phyloP scores from a whole-genome alignment of 768 basidiomycete species.

The Rhizopogon vulgaris region DNA sequence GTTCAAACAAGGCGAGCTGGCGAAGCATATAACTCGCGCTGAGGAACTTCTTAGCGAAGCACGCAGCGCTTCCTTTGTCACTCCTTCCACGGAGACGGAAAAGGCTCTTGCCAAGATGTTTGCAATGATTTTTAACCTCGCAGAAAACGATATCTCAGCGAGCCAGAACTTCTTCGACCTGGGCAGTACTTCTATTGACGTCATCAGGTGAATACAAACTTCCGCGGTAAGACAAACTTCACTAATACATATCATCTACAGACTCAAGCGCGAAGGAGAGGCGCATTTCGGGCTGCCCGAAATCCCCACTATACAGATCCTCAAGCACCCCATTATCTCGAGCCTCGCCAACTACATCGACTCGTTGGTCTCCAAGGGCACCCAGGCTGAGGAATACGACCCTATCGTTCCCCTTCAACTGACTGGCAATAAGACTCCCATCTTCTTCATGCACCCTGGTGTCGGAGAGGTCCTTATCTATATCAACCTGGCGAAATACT shows the following conservation, averaged over 20 bases:
- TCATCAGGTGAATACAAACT: constrained; percentile 12
- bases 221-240: too few relatives aligned
- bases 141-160: constrained; percentile 15
- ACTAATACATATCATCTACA: background rate
- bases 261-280: constrained; percentile 19
- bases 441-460: constrained; percentile 39
- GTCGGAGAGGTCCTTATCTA: constrained; percentile 35
- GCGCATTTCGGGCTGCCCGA: constrained; percentile 18
- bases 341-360: constrained; percentile 25
- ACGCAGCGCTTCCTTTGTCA: background rate
- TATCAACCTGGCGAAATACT: constrained; percentile 33
- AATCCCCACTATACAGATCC: constrained; percentile 30
- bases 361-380: constrained; percentile 13
- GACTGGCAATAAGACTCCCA: constrained; percentile 31
- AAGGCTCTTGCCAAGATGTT: constrained; percentile 19
- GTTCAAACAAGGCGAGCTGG: constrained; percentile 5
- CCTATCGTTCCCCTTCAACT: constrained; percentile 34
- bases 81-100: constrained; percentile 18
- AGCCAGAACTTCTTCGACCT: constrained; percentile 33
- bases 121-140: constrained; percentile 21
- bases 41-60: constrained; percentile 13
- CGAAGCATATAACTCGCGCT: constrained; percentile 16
- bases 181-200: constrained; percentile 33
- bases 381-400: constrained; percentile 22
- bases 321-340: constrained; percentile 25